Evolutionary conservation across 129 eudicot genomes (phyloP), one percentile per base, ranked within the genome.

Genomic region (Tagetes patula): DNA sequence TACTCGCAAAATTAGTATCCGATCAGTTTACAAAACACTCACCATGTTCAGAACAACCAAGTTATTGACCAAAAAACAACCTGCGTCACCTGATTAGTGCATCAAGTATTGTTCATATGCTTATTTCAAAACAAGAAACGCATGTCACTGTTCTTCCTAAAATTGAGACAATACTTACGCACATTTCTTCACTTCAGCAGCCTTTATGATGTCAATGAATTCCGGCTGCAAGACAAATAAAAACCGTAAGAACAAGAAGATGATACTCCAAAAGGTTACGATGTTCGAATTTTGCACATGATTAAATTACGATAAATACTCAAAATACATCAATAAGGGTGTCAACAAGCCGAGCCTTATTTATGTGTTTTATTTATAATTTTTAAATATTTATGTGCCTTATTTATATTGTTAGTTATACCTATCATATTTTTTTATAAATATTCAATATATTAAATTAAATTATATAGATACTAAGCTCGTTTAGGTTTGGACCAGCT

Each of bases 171-270:
- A 12, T 59, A 2, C 41, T 60, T 61, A 61, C 12, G 66, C 66
- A 65, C 65, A 77, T 74, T 91, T 88, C 82, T 91, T 88, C 82
- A 87, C 91, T 60, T 88, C 94, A 47, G 98, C 98, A 56, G 98
- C 78, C 88, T 93, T 89, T 83, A 93, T 89, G 74, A 93, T 93
- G 87, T 93, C 98, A 36, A 93, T 87, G 86, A 93, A 93, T 63
- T 93, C 96, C 54, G 96, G 92, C 98, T 93, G 61, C 45, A 48
- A 42, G 4, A 36, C 43, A 64, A 64, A 64, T 13, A 13, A 14
- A 64, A 40, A 64, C 1, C 11, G 20, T 59, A 59, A 59, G 63
- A 59, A 59, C 39, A 59, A 59, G 14, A 59, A 32, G 14, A 59
- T 12, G 47, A 43, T 43, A 43, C 11, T 43, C 47, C 47, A 5